Base-by-base conservation (phyloP, 371 early-diverging fungal genomes). In the Saksenaea vasiformis region DNA sequence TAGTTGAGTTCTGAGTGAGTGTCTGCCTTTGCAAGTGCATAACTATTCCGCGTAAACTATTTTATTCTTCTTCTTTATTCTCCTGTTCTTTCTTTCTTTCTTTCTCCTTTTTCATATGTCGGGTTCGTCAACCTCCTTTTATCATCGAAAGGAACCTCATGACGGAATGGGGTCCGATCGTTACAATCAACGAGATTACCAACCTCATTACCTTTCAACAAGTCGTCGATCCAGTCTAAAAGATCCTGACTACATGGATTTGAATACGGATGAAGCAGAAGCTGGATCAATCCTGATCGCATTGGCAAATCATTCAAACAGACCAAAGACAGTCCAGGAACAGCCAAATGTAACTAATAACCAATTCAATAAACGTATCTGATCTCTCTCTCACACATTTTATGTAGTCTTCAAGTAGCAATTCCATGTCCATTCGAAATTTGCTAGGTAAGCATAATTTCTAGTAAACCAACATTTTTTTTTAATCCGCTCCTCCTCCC, bases 201-300 rank as follows among this genome's bases (percentile, higher is more conserved):
- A 41, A 41, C 43, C 43, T 41, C 43, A 41, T 14, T 41, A 41
- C 43, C 43, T n/a, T 17, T 17, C 43, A 41, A 14, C 43, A 41
- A 41, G 43, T 41, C 43, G 43, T 41, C 43, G 43, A 41, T 41
- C 43, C 43, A 41, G 43, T 17, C 43, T 17, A 14, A 41, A 41
- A 14, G 43, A 41, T 41, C n/a, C 14, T 38, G 44, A 58, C 31
- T 63, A 58, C 24, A 59, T 63, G 60, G 64, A 66, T 28, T 24
- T 70, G n/a, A 58, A 72, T 37, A 56, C 55, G 2, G 74, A 74
- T n/a, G 74, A 76, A 51, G 71, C 65, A 15, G 79, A 79, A 64
- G 76, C 76, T 17, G 71, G 79, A 22, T 72, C 76, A 34, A 79
- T 79, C 31, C 57, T 79, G 19, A 74, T 76, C 56, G 61, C 79